phyloP scores from a whole-genome alignment of 495 filamentous ascomycete species.

The Xylaria longipes region DNA sequence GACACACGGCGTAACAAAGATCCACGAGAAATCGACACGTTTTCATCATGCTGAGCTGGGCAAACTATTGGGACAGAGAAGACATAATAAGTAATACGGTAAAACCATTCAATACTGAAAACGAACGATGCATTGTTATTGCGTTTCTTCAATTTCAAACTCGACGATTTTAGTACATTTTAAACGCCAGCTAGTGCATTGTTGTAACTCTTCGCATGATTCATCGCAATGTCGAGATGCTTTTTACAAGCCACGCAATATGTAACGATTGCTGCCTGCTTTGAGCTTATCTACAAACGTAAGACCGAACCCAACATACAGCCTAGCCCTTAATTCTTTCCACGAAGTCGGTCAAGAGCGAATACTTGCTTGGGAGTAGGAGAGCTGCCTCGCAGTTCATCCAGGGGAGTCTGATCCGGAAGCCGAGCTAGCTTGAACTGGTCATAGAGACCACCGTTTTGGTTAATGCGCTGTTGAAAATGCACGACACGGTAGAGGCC shows the following conservation, averaged over 20 bases:
- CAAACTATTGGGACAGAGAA: neutral
- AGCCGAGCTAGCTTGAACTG: conserved; percentile 52
- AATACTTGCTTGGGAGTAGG: conserved; percentile 34
- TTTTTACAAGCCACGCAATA: neutral
- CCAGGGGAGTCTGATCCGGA: conserved; percentile 38
- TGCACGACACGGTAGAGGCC: conserved; percentile 55
- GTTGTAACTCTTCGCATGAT: neutral
- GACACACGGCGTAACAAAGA: no score
- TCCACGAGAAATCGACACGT: no score
- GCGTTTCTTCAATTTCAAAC: neutral
- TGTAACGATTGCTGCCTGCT: neutral
- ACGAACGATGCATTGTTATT: neutral
- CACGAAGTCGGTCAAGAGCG: conserved; percentile 16
- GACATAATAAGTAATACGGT: neutral
- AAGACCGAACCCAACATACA: neutral
- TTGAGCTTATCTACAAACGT: neutral
- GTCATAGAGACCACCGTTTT: conserved; percentile 43
- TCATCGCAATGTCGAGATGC: neutral
- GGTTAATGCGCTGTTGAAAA: conserved; percentile 18
- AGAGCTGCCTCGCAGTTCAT: conserved; percentile 29
- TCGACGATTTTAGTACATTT: neutral
- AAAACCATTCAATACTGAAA: neutral
- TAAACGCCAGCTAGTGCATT: neutral
- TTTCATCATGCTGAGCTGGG: neutral
- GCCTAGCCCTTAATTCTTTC: neutral